These are phyloP conservation scores for Cyanidiococcus yangmingshanensis DNA, from an alignment of 23 red algal genomes.

Conservation along the genomic window DNA sequence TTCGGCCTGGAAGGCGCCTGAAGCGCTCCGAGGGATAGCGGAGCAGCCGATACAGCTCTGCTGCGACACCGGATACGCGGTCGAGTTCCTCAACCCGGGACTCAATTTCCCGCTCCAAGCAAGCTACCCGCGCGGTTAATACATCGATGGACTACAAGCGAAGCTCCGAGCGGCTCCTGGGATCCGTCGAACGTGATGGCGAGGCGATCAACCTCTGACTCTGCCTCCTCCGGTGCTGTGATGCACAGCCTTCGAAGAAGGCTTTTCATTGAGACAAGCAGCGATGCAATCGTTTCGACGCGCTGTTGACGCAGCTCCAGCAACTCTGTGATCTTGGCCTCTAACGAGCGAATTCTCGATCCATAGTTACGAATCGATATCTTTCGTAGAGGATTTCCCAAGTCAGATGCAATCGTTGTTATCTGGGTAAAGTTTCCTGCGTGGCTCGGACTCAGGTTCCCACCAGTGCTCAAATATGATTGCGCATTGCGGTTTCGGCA, in stretches of 20 bases:
- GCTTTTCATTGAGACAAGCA: not conserved
- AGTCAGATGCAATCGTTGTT: conserved; percentile 1
- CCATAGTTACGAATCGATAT: conserved; percentile 6
- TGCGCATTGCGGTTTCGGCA: not conserved
- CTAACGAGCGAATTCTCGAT: not conserved
- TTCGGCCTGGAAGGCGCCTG: conserved; percentile 8
- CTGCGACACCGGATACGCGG: not conserved
- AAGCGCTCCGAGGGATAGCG: conserved; percentile 17
- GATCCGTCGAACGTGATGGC: not conserved
- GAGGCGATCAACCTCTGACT: conserved; percentile 3
- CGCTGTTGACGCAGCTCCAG: conserved; percentile 13
- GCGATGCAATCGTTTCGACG: conserved; percentile 12
- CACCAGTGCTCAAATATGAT: not conserved
- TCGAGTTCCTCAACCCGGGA: conserved; percentile 12
- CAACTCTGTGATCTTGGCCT: conserved; percentile 1
- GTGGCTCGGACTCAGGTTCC: not conserved
- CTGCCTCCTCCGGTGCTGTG: not conserved
- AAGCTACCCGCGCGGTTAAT: conserved; percentile 14
- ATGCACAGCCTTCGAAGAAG: conserved; percentile 12
- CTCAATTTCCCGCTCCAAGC: conserved; percentile 15
- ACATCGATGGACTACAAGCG: conserved; percentile 15
- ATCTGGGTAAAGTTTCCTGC: not conserved
- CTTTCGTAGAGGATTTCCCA: not conserved
- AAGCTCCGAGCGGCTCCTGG: conserved; percentile 9
- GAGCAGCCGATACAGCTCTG: not conserved